Evolutionary conservation across 192 early-diverging fungal species (phyloP).

Genomic region (Pilobolus umbonatus): DNA sequence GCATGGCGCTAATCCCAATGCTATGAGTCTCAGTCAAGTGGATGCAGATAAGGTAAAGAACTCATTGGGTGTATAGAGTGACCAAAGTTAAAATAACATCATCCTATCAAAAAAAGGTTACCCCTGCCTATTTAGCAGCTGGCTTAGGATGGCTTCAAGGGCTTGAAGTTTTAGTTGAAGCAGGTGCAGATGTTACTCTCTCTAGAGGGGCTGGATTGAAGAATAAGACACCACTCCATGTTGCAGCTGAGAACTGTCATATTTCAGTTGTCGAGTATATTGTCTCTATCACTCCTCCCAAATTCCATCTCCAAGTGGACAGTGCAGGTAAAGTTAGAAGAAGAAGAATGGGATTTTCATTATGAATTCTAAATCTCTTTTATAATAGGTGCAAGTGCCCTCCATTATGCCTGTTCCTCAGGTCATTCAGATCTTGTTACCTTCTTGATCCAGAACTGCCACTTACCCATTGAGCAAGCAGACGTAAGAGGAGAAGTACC

Average conservation of each 20-base stretch:
- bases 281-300: slow-evolving; percentile 11
- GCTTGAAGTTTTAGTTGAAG: slow-evolving; percentile 27
- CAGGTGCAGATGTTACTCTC: slow-evolving; percentile 21
- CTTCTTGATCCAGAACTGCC: slow-evolving; percentile 16
- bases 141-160: slow-evolving; percentile 31
- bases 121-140: slow-evolving; percentile 33
- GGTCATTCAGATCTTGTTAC: slow-evolving; percentile 24
- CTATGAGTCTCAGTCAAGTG: slow-evolving; percentile 17
- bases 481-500: slow-evolving; percentile 30
- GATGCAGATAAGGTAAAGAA: slow-evolving; percentile 30
- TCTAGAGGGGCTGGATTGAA: slow-evolving; percentile 18
- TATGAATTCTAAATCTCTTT: background rate
- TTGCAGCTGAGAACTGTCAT: slow-evolving; percentile 26
- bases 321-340: slow-evolving; percentile 12
- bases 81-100: background rate
- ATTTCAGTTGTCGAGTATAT: slow-evolving; percentile 14
- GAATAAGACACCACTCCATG: slow-evolving; percentile 26
- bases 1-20: slow-evolving; percentile 36
- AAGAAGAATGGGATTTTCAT: background rate
- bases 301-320: slow-evolving; percentile 8
- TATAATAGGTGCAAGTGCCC: slow-evolving; percentile 26
- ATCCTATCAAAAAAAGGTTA: slow-evolving; percentile 15
- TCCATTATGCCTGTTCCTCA: slow-evolving; percentile 31
- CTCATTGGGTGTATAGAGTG: background rate
- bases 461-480: slow-evolving; percentile 11